Conservation (phyloP, 352 stramenopile genomes). For the Phytophthora megakarya region DNA sequence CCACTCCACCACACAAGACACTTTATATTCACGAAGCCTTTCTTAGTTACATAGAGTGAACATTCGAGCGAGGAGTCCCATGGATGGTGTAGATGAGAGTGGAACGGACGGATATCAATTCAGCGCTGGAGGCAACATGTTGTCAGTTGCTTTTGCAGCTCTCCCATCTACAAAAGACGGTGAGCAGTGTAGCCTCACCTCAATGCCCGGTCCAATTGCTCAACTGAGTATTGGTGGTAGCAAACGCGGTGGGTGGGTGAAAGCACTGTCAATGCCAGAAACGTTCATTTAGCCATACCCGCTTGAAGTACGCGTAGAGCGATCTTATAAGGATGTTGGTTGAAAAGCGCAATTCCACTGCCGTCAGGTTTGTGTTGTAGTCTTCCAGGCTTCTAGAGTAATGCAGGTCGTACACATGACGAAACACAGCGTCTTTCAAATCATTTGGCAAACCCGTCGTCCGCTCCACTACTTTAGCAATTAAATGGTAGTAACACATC, state of each 20-base stretch:
- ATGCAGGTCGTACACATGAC: slow-evolving; percentile 33
- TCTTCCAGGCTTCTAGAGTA: neutral
- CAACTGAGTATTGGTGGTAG: slow-evolving; percentile 33
- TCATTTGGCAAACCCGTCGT: neutral
- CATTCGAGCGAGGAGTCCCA: too few species aligned
- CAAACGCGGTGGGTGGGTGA: slow-evolving; percentile 8
- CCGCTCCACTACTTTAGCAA: slow-evolving; percentile 29
- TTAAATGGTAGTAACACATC: too few species aligned
- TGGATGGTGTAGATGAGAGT: too few species aligned
- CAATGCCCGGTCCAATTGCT: too few species aligned
- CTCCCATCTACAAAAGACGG: too few species aligned
- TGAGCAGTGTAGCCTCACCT: too few species aligned
- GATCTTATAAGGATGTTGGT: neutral
- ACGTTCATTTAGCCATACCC: slow-evolving; percentile 2
- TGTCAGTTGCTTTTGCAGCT: too few species aligned
- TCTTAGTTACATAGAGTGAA: too few species aligned
- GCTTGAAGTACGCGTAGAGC: slow-evolving; percentile 1
- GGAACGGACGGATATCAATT: too few species aligned
- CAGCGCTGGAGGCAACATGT: too few species aligned
- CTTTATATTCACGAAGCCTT: too few species aligned
- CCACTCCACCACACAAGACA: too few species aligned
- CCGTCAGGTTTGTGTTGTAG: neutral
- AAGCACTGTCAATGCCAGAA: slow-evolving; percentile 28
- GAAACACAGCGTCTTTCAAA: neutral
- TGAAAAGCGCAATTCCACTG: neutral